Evolutionary conservation across 805 yeast genomes (phyloP).

Genomic region (Lachancea cidri): DNA sequence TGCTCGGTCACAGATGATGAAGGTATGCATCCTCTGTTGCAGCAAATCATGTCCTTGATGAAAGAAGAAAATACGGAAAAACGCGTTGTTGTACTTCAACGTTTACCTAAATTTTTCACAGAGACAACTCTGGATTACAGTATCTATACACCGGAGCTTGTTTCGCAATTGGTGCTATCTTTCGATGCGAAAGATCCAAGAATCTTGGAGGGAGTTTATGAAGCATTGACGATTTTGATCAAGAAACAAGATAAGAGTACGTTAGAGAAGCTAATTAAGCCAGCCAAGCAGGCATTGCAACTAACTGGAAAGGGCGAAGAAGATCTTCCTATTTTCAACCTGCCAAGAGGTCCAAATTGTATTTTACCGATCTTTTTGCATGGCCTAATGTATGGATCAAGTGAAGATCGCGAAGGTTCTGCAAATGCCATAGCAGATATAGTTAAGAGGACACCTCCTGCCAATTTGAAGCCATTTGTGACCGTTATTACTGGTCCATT

Average conservation of each 20-base stretch:
- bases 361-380: constrained; percentile 87
- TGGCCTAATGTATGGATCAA: constrained; percentile 90
- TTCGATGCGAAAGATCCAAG: constrained; percentile 63
- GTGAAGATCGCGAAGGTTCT: constrained; percentile 75
- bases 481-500: constrained; percentile 95
- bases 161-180: constrained; percentile 60
- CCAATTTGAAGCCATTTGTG: constrained; percentile 76
- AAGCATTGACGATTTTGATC: constrained; percentile 60
- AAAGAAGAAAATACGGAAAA: constrained; percentile 67
- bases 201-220: constrained; percentile 61
- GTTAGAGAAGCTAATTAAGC: constrained; percentile 69
- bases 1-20: constrained; percentile 68
- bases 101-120: constrained; percentile 68
- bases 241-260: constrained; percentile 69
- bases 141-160: constrained; percentile 69
- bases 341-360: constrained; percentile 81
- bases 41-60: constrained; percentile 68
- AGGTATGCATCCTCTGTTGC: constrained; percentile 81
- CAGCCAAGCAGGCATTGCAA: constrained; percentile 71
- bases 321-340: constrained; percentile 65
- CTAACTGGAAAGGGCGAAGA: constrained; percentile 57
- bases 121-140: constrained; percentile 64
- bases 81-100: constrained; percentile 58
- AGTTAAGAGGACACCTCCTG: constrained; percentile 80
- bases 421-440: constrained; percentile 88